A percentile compares a stretch with the other conserved stretches of the same genome.
phyloP scores from a whole-genome alignment of 495 filamentous ascomycete genomes.

The Neurospora sp. region DNA sequence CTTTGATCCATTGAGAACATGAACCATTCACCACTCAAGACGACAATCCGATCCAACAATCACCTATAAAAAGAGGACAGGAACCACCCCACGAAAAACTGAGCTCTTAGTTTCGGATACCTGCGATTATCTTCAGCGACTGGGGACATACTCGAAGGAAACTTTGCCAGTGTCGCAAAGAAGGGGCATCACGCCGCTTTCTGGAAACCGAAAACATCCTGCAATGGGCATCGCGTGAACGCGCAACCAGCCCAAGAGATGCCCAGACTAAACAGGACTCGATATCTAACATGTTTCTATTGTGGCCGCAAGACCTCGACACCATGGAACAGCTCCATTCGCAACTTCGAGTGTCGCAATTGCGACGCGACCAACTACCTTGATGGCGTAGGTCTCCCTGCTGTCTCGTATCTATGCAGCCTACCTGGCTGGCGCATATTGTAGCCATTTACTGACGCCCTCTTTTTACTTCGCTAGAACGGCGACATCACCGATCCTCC shows the following conservation, averaged over 20 bases:
- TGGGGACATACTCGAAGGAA: background rate
- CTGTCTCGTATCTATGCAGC: background rate
- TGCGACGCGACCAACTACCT: conserved; percentile 80
- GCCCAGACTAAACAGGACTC: conserved; percentile 18
- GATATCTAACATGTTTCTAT: conserved; percentile 61
- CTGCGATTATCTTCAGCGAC: background rate
- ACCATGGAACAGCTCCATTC: conserved; percentile 37
- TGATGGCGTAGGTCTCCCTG: conserved; percentile 44
- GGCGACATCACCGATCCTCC: conserved; percentile 84
- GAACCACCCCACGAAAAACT: background rate
- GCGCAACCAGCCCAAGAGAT: conserved; percentile 8
- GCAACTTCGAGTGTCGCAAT: conserved; percentile 56
- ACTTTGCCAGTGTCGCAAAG: background rate
- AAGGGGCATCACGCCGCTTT: background rate
- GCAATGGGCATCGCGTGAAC: conserved; percentile 7
- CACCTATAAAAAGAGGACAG: background rate
- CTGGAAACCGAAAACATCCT: background rate
- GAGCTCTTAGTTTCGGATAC: background rate
- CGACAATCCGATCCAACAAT: background rate
- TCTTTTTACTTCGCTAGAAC: conserved; percentile 37
- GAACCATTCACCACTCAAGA: background rate
- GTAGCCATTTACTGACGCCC: background rate
- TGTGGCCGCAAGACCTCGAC: conserved; percentile 55
- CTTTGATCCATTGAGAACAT: background rate
- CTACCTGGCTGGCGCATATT: background rate